Conservation (phyloP, 148 eudicot genomes). For the Cornus florida region DNA sequence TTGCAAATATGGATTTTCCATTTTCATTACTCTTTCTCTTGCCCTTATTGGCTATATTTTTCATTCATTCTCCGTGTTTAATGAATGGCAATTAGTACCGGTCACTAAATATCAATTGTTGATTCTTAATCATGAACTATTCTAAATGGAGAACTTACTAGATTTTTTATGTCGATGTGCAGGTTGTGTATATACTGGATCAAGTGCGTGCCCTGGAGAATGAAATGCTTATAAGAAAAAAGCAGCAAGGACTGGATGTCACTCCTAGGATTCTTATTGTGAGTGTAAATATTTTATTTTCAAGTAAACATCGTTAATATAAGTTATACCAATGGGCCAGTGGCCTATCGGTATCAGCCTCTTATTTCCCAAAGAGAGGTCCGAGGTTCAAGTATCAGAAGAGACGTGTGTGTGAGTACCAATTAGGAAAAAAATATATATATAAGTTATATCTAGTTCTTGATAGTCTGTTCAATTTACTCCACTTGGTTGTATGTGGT, state of each 20-base stretch:
- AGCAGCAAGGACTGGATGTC: slow-evolving; percentile 76
- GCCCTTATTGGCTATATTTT: neutral
- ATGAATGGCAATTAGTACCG: neutral
- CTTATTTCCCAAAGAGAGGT: no score
- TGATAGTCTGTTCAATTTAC: neutral
- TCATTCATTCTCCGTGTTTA: neutral
- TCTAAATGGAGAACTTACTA: neutral
- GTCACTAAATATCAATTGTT: neutral
- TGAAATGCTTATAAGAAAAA: slow-evolving; percentile 73
- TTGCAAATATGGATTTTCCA: neutral
- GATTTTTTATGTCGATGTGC: slow-evolving; percentile 14
- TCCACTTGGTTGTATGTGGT: neutral
- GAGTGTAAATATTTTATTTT: slow-evolving; percentile 19
- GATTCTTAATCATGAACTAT: neutral
- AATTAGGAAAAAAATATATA: no score
- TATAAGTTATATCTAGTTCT: neutral
- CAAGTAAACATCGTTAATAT: neutral
- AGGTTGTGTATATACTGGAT: slow-evolving; percentile 95
- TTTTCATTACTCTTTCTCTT: neutral
- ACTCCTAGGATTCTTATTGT: slow-evolving; percentile 88
- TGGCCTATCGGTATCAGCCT: no score
- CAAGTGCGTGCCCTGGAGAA: slow-evolving; percentile 95
- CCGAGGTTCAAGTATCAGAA: no score
- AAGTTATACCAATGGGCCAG: no score
- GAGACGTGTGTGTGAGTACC: no score